These are phyloP conservation scores for Hansfordia pulvinata DNA, from an alignment of 2,329 filamentous ascomycete genomes.

Conservation along the genomic window DNA sequence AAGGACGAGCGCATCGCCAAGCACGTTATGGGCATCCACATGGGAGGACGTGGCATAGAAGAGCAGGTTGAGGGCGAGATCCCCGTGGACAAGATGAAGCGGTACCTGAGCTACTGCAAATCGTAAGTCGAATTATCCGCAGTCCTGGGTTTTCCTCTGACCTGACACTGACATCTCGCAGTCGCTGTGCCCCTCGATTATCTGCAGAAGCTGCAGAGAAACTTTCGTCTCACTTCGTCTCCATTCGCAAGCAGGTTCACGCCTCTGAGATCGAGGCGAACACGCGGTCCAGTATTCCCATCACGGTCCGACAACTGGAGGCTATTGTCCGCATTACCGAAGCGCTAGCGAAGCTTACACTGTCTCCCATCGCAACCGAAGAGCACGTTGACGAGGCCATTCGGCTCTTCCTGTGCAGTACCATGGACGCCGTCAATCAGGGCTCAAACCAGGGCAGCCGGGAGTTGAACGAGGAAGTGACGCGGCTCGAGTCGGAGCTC, in stretches of 20 bases:
- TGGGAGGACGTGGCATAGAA: conserved; percentile 73
- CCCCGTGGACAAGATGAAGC: conserved; percentile 89
- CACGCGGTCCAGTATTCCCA: conserved; percentile 83
- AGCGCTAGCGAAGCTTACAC: conserved; percentile 79
- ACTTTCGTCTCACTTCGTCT: conserved; percentile 92
- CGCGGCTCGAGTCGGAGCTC: conserved; percentile 78
- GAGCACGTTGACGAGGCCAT: conserved; percentile 95
- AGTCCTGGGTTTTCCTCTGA: background rate
- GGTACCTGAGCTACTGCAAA: conserved; percentile 95
- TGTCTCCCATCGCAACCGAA: conserved; percentile 79
- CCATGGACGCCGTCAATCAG: conserved; percentile 94
- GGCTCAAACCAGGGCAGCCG: conserved; percentile 72
- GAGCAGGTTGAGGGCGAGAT: conserved; percentile 81
- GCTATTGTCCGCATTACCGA: conserved; percentile 96
- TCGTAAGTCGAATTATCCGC: conserved; percentile 60
- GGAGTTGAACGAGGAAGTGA: conserved; percentile 82
- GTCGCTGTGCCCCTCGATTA: conserved; percentile 82
- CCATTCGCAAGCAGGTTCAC: conserved; percentile 88
- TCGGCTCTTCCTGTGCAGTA: conserved; percentile 85
- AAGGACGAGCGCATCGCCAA: conserved; percentile 89
- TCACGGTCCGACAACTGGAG: conserved; percentile 93
- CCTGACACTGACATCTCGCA: conserved; percentile 24
- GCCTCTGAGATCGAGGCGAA: conserved; percentile 83
- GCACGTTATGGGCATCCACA: conserved; percentile 96
- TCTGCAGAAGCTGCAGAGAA: conserved; percentile 88